A percentile compares a stretch with the other conserved stretches of the same genome.
Conservation (phyloP, 805 yeast genomes). For the Saturnispora gosingensis region DNA sequence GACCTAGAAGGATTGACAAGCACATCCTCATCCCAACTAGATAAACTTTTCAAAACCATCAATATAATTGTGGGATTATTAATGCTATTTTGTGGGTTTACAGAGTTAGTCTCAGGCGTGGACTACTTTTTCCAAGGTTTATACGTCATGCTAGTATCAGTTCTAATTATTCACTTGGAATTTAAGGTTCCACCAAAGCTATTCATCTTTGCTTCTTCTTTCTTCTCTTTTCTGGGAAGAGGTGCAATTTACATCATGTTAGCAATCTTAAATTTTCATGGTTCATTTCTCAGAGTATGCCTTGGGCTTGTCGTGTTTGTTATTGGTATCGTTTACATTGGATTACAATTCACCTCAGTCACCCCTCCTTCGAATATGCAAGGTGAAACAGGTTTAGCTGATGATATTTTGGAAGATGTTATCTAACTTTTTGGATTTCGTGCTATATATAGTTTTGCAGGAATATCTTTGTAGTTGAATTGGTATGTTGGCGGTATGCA, state of each 20-base stretch:
- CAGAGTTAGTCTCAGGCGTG: slow-evolving; percentile 36
- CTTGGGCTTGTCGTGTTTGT: slow-evolving; percentile 50
- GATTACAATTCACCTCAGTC: slow-evolving; percentile 63
- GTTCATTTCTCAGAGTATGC: slow-evolving; percentile 44
- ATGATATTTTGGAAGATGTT: slow-evolving; percentile 29
- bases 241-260: slow-evolving; percentile 51
- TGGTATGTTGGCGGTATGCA: background rate
- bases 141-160: slow-evolving; percentile 48
- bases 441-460: background rate
- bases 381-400: slow-evolving; percentile 32
- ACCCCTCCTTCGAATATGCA: slow-evolving; percentile 78
- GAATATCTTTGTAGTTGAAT: background rate
- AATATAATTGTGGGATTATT: slow-evolving; percentile 49
- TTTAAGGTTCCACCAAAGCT: slow-evolving; percentile 48
- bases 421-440: slow-evolving; percentile 10
- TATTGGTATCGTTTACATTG: slow-evolving; percentile 50
- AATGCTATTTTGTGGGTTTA: slow-evolving; percentile 39
- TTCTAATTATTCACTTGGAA: slow-evolving; percentile 39
- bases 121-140: slow-evolving; percentile 46
- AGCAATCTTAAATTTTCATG: slow-evolving; percentile 41
- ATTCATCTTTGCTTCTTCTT: slow-evolving; percentile 56
- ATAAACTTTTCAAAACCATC: slow-evolving; percentile 37
- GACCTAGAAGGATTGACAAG: slow-evolving; percentile 30
- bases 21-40: background rate
- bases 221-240: slow-evolving; percentile 66